phyloP scores from a whole-genome alignment of 331 rosid genomes.

The Erythrophleum ivorense region DNA sequence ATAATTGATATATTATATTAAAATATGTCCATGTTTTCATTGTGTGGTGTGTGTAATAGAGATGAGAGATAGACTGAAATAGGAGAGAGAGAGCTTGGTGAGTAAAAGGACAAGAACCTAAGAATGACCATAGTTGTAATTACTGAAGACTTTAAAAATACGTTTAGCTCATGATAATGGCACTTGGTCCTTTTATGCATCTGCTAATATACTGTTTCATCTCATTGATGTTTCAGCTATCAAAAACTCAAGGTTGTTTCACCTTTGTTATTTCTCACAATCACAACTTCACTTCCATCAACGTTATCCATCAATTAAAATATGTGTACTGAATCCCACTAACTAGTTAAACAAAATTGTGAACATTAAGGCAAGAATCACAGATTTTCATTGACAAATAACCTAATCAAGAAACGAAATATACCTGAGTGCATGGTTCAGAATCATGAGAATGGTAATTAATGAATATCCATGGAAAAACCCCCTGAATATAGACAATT shows the following conservation, averaged over 20 bases:
- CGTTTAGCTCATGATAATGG: slow-evolving; percentile 8
- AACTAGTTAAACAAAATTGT: background rate
- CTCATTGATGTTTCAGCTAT: slow-evolving; percentile 13
- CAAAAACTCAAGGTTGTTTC: slow-evolving; percentile 18
- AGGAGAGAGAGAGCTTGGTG: background rate
- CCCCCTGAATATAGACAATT: slow-evolving; percentile 68
- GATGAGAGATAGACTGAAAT: background rate
- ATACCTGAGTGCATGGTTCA: slow-evolving; percentile 97
- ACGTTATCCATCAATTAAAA: background rate
- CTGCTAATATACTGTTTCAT: slow-evolving; percentile 22
- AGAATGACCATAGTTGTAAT: slow-evolving; percentile 16
- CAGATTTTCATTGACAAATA: slow-evolving; percentile 31
- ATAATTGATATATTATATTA: background rate
- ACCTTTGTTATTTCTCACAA: slow-evolving; percentile 7
- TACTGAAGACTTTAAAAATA: slow-evolving; percentile 11
- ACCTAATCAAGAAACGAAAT: slow-evolving; percentile 29
- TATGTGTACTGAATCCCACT: background rate
- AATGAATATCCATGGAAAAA: slow-evolving; percentile 91
- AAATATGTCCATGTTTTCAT: background rate
- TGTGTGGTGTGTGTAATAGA: slow-evolving; percentile 5
- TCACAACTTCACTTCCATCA: background rate
- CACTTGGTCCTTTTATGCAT: slow-evolving; percentile 16
- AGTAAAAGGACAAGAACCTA: slow-evolving; percentile 21
- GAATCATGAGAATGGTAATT: slow-evolving; percentile 87
- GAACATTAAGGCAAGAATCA: slow-evolving; percentile 33